These are phyloP conservation scores for Pseudogymnoascus sp. DNA, from an alignment of 2,329 filamentous ascomycete species.

Conservation along the genomic window DNA sequence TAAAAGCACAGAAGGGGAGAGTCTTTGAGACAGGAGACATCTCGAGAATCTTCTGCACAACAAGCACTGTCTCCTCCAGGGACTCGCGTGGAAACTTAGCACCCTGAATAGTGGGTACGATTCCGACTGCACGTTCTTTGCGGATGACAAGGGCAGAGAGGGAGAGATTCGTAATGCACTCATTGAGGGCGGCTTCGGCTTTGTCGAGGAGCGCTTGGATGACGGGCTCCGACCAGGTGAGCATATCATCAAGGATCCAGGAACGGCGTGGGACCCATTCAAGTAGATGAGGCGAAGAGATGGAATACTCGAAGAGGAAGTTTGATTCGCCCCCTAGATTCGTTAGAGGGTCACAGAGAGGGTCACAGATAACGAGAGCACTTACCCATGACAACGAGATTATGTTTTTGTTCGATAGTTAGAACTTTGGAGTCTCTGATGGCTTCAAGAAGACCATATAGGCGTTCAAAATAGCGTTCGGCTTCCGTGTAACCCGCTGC, in stretches of 20 bases:
- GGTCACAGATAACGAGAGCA: conserved; percentile 10
- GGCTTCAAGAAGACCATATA: conserved; percentile 80
- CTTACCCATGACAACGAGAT: conserved; percentile 73
- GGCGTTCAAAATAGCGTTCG: conserved; percentile 75
- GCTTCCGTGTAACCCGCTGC: conserved; percentile 91
- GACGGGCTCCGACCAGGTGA: conserved; percentile 66
- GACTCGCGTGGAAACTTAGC: conserved; percentile 76
- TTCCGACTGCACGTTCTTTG: conserved; percentile 81
- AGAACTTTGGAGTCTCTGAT: conserved; percentile 56
- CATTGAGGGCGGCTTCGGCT: conserved; percentile 74
- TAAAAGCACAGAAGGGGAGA: conserved; percentile 95
- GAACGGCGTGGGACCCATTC: conserved; percentile 56
- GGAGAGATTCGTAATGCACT: conserved; percentile 73
- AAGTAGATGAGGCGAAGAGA: conserved; percentile 59
- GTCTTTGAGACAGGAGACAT: conserved; percentile 59
- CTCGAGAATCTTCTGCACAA: conserved; percentile 88
- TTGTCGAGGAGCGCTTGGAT: conserved; percentile 79
- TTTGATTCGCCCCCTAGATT: conserved; percentile 73
- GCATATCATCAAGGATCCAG: conserved; percentile 77
- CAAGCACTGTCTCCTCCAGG: conserved; percentile 90
- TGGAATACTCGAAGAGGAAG: conserved; percentile 80
- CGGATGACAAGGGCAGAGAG: conserved; percentile 75
- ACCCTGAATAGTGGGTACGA: conserved; percentile 58
- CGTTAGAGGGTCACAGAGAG: conserved; percentile 6
- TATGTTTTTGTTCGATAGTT: conserved; percentile 61